Conservation (phyloP, 192 early-diverging fungal species). For the Rhizophlyctis rosea region DNA sequence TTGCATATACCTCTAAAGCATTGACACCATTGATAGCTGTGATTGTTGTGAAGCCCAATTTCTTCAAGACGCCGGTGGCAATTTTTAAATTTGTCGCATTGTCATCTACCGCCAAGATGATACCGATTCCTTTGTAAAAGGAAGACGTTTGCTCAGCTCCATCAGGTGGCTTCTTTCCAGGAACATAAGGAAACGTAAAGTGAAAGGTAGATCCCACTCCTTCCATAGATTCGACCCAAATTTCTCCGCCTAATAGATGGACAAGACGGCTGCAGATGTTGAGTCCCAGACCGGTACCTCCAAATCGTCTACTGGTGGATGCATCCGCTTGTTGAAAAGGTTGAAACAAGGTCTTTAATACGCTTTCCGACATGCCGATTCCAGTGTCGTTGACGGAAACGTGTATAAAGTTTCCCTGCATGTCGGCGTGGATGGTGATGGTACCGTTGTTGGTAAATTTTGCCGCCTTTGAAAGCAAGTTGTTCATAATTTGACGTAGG, state of each 20-base stretch:
- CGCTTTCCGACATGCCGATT: slow-evolving; percentile 77
- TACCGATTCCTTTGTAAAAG: too few species aligned
- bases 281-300: slow-evolving; percentile 80
- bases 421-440: slow-evolving; percentile 46
- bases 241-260: slow-evolving; percentile 39
- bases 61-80: too few species aligned
- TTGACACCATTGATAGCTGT: too few species aligned
- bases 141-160: neutral
- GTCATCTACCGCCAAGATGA: neutral
- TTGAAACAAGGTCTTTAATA: slow-evolving; percentile 74
- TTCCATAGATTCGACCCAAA: neutral
- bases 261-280: slow-evolving; percentile 75
- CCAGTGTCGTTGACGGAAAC: slow-evolving; percentile 69
- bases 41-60: too few species aligned
- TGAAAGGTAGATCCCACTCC: neutral
- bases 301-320: slow-evolving; percentile 50
- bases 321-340: slow-evolving; percentile 77
- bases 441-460: slow-evolving; percentile 73
- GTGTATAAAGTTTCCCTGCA: too few species aligned
- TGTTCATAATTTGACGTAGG: slow-evolving; percentile 79
- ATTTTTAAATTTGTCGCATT: neutral
- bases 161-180: neutral
- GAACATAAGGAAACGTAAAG: slow-evolving; percentile 20
- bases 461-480: slow-evolving; percentile 77
- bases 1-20: too few species aligned